Evolutionary conservation across 352 stramenopile genomes (phyloP).

Genomic region (Phytophthora hybrid): DNA sequence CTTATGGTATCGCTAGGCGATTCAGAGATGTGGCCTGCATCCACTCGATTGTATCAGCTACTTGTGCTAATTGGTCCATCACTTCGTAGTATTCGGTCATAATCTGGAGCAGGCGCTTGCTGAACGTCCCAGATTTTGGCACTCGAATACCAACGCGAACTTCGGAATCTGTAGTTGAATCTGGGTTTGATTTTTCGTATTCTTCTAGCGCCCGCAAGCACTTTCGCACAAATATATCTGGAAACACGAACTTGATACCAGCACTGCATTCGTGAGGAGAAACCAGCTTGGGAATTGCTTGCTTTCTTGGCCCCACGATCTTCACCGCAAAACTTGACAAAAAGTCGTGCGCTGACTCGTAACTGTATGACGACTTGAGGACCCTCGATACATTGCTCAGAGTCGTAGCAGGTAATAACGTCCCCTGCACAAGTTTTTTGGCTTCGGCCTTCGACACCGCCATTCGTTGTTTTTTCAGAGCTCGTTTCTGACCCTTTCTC

Average conservation of each 20-base stretch:
- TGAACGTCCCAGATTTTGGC: not conserved
- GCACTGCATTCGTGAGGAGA: too few species aligned
- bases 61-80: not conserved
- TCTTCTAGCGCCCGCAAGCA: not conserved
- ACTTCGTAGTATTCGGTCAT: not conserved
- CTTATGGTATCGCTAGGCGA: not conserved
- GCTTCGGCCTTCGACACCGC: too few species aligned
- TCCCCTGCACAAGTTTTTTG: too few species aligned
- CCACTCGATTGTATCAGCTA: not conserved
- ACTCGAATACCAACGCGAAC: not conserved
- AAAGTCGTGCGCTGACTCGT: too few species aligned
- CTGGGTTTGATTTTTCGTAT: not conserved
- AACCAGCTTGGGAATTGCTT: too few species aligned
- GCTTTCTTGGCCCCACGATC: too few species aligned
- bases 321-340: too few species aligned
- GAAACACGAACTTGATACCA: not conserved
- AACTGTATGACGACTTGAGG: too few species aligned
- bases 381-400: too few species aligned
- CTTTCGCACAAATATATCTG: not conserved
- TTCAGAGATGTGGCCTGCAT: not conserved
- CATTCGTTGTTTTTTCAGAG: too few species aligned
- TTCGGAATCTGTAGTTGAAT: not conserved
- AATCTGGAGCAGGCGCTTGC: not conserved
- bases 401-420: too few species aligned
- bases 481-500: too few species aligned